These are phyloP conservation scores for Candida glucosophila DNA, from an alignment of 1,139 yeast genomes.

Conservation along the genomic window DNA sequence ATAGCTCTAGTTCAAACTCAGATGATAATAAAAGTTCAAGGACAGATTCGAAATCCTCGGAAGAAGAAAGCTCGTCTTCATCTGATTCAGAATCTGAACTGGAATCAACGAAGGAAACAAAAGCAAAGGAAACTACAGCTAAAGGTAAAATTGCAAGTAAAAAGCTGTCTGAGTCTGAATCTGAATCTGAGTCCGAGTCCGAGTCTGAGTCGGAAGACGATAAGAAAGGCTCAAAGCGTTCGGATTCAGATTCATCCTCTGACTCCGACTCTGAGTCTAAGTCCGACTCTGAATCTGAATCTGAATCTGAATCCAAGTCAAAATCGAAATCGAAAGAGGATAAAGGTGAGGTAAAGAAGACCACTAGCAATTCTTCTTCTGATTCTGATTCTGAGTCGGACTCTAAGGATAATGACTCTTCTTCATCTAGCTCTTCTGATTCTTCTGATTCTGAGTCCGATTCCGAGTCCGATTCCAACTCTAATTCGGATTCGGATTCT, in stretches of 20 bases:
- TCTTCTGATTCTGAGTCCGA: slow-evolving; percentile 10
- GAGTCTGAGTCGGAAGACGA: slow-evolving; percentile 13
- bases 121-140: slow-evolving; percentile 1
- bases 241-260: slow-evolving; percentile 20
- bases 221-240: slow-evolving; percentile 17
- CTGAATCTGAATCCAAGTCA: slow-evolving; percentile 12
- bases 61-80: slow-evolving; percentile 4
- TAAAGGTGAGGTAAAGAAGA: slow-evolving; percentile 7
- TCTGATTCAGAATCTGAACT: slow-evolving; percentile 6
- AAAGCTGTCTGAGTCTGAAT: slow-evolving; percentile 5
- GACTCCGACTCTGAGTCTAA: slow-evolving; percentile 7
- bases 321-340: slow-evolving; percentile 10
- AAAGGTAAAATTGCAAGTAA: no score
- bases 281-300: slow-evolving; percentile 10
- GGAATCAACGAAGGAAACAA: slow-evolving; percentile 5
- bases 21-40: slow-evolving; percentile 5
- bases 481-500: slow-evolving; percentile 10
- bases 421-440: slow-evolving; percentile 11
- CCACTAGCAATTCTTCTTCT: slow-evolving; percentile 16
- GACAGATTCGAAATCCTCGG: slow-evolving; percentile 3
- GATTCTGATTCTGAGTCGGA: slow-evolving; percentile 18
- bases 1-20: slow-evolving; percentile 12
- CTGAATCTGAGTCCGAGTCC: slow-evolving; percentile 14
- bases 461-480: slow-evolving; percentile 12
- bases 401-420: slow-evolving; percentile 17